Base-by-base conservation (phyloP, 257 asterid species). In the Plantago major region DNA sequence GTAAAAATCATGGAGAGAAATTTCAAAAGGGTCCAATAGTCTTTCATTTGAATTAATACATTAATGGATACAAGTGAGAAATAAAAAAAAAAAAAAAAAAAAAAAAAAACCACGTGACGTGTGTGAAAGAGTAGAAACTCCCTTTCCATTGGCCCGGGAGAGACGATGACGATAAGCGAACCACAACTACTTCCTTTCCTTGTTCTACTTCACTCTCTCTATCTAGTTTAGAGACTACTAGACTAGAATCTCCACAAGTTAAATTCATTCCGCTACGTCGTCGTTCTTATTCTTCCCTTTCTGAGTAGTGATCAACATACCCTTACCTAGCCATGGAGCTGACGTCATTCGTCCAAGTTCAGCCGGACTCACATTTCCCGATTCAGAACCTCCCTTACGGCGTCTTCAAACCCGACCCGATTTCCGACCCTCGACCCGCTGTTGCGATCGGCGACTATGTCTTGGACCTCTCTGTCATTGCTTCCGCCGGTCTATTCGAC, bases 361-460 rank as follows among this genome's bases (percentile, higher is more conserved):
- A 51, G 1, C 79, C 92, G 53, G 97, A 83, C 61, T 93, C 97
- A 26, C 97, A 89, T 79, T 93, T 93, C 76, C 95, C 99, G 16
- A 76, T 93, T 15, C 95, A 93, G 81, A 93, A 93, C 66, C 82
- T 93, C 10, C 99, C 99, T n/a, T 93, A 71, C 73, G 99, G 99
- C 4, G 95, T 93, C 12, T 93, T 93, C 83, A 82, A 71, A 79
- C 74, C 81, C 33, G 76, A 58, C 64, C 70, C 90, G 44, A 68
- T 43, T 69, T 78, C 94, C 46, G 72, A 70, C 42, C 80, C 97
- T 68, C 44, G 90, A n/a, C 94, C 96, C 15, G 97, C 75, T 10
- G 95, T 93, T 28, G 97, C 97, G 0, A 87, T 93, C 30, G 96
- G 95, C 12, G 81, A 84, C 63, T 76, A 69, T 58, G 88, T 93